These are phyloP conservation scores for Avena atlantica DNA, from an alignment of 176 grass and related monocot species.

Conservation along the genomic window DNA sequence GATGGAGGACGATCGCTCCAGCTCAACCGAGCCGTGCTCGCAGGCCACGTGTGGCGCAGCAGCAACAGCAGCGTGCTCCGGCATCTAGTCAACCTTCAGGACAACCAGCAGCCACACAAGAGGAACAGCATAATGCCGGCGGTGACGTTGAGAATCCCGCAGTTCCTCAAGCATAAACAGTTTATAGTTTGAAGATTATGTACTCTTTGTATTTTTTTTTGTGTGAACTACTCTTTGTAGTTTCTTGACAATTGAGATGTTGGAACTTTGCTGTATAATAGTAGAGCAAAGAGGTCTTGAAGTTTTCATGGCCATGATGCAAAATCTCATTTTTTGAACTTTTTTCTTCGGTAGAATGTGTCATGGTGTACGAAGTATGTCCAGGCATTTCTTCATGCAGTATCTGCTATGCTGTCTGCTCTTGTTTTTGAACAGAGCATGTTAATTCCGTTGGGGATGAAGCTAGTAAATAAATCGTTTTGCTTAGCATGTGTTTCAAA, in stretches of 20 bases:
- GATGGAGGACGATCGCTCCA: conserved; percentile 49
- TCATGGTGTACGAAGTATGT: conserved; percentile 56
- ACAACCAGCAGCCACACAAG: not conserved
- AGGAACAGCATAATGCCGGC: not conserved
- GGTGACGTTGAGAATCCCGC: conserved; percentile 43
- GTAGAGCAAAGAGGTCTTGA: not conserved
- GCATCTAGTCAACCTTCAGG: conserved; percentile 18
- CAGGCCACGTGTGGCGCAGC: not conserved
- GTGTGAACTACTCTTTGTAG: no score
- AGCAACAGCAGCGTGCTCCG: not conserved
- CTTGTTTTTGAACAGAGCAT: conserved; percentile 4
- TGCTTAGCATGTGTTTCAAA: no score
- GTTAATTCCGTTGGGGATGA: not conserved
- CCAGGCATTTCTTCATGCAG: conserved; percentile 36
- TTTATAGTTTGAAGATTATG: not conserved
- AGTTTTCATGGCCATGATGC: not conserved
- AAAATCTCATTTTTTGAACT: not conserved
- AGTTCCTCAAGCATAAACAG: not conserved
- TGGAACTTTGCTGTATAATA: conserved; percentile 23
- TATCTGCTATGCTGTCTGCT: not conserved
- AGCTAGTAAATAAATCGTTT: not conserved
- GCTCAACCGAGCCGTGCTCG: not conserved
- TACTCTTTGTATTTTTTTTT: no score
- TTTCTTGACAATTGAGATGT: not conserved
- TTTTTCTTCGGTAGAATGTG: not conserved